Conservation (phyloP, 1,139 yeast species). For the Yamadazyma jaroonii region DNA sequence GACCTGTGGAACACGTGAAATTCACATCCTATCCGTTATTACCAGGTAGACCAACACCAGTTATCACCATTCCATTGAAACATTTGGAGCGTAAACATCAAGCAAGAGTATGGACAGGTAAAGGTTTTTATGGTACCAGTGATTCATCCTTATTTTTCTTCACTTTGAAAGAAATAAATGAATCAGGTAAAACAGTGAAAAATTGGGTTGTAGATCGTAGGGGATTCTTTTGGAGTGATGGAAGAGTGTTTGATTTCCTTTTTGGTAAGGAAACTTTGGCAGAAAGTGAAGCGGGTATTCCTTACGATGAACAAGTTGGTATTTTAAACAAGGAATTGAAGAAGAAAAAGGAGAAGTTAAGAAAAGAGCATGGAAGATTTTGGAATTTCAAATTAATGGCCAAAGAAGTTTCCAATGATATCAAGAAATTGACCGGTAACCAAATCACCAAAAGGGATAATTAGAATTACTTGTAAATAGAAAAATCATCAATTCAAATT, state of each 20-base stretch:
- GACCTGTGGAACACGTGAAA: slow-evolving; percentile 51
- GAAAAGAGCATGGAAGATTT: slow-evolving; percentile 38
- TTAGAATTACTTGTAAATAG: neutral
- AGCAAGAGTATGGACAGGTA: slow-evolving; percentile 77
- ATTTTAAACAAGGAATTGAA: slow-evolving; percentile 38
- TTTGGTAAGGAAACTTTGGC: slow-evolving; percentile 77
- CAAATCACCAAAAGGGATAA: slow-evolving; percentile 6
- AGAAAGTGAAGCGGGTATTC: slow-evolving; percentile 73
- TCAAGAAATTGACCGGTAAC: slow-evolving; percentile 19
- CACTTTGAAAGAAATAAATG: slow-evolving; percentile 53
- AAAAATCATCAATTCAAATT: neutral
- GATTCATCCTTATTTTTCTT: slow-evolving; percentile 75
- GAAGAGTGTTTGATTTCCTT: slow-evolving; percentile 74
- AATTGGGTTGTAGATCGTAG: slow-evolving; percentile 82
- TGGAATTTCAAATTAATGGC: slow-evolving; percentile 41
- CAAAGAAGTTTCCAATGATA: slow-evolving; percentile 32
- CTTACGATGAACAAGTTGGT: slow-evolving; percentile 58
- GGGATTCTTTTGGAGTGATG: slow-evolving; percentile 91
- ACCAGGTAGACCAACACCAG: slow-evolving; percentile 78
- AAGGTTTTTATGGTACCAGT: slow-evolving; percentile 82
- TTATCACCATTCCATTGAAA: slow-evolving; percentile 62
- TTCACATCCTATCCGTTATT: slow-evolving; percentile 73
- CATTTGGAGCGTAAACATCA: slow-evolving; percentile 55
- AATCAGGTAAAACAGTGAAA: slow-evolving; percentile 36
- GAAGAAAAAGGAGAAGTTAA: slow-evolving; percentile 37